A percentile compares a stretch with the other conserved stretches of the same genome.
Conservation (phyloP, 495 filamentous ascomycete genomes). For the Parachaetomium inaequale region DNA sequence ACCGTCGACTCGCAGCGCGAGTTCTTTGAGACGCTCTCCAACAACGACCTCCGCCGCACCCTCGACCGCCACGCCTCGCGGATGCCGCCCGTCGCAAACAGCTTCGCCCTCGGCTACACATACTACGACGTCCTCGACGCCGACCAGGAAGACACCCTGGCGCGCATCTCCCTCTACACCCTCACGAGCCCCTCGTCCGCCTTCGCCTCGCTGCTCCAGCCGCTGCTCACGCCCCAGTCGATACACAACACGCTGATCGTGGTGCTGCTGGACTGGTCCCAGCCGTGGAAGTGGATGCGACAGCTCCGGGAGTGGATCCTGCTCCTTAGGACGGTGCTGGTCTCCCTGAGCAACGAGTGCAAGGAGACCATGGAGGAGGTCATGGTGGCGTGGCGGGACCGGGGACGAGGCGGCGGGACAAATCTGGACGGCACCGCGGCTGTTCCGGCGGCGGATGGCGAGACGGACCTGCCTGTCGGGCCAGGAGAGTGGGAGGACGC, state of each 20-base stretch:
- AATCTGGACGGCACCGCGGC: constrained; percentile 48
- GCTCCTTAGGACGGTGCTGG: constrained; percentile 69
- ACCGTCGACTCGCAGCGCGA: constrained; percentile 85
- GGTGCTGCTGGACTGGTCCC: constrained; percentile 85
- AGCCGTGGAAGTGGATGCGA: constrained; percentile 89
- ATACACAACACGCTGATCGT: constrained; percentile 85
- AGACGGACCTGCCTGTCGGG: constrained; percentile 74
- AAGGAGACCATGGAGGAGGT: constrained; percentile 81
- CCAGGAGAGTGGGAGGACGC: constrained; percentile 94
- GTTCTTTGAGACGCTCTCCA: constrained; percentile 77
- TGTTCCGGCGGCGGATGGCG: constrained; percentile 47
- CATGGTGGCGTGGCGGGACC: constrained; percentile 61
- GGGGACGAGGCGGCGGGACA: constrained; percentile 50
- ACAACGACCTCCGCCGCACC: constrained; percentile 57
- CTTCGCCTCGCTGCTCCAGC: constrained; percentile 79
- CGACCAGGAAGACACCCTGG: constrained; percentile 92
- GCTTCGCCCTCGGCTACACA: constrained; percentile 90
- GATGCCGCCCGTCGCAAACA: constrained; percentile 81
- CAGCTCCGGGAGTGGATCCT: constrained; percentile 85
- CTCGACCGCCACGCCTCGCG: constrained; percentile 57
- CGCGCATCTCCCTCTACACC: constrained; percentile 86
- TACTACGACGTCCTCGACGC: constrained; percentile 93
- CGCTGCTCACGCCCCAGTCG: constrained; percentile 79
- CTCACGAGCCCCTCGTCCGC: constrained; percentile 76
- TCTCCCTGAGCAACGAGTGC: constrained; percentile 69